phyloP scores from a whole-genome alignment of 495 filamentous ascomycete genomes.

The Halenospora varia region DNA sequence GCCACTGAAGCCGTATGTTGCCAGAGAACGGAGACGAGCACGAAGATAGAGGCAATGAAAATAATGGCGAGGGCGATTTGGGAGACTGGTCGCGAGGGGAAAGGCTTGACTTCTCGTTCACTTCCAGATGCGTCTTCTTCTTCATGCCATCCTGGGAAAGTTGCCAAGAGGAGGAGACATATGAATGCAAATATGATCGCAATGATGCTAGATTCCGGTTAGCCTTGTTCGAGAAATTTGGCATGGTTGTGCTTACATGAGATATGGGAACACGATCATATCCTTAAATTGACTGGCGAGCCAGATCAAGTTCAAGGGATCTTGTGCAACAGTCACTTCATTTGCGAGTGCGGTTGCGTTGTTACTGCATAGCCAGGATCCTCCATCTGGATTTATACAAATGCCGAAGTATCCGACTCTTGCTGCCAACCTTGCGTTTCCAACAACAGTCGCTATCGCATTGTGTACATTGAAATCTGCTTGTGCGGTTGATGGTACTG shows the following conservation, averaged over 20 bases:
- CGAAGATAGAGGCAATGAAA: constrained; percentile 74
- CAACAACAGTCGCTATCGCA: constrained; percentile 72
- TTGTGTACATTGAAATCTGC: constrained; percentile 77
- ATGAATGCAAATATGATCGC: constrained; percentile 79
- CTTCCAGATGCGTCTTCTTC: constrained; percentile 60
- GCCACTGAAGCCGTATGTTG: constrained; percentile 93
- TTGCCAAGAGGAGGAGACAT: constrained; percentile 69
- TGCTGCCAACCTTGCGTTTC: constrained; percentile 59
- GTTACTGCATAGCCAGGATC: constrained; percentile 69
- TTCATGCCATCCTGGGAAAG: constrained; percentile 80
- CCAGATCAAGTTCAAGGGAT: constrained; percentile 80
- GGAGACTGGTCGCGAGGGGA: constrained; percentile 68
- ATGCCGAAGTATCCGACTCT: constrained; percentile 71
- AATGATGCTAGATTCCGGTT: constrained; percentile 55
- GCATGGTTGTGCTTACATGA: constrained; percentile 48
- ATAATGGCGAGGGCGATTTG: constrained; percentile 75
- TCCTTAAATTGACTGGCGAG: constrained; percentile 75
- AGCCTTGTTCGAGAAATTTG: constrained; percentile 2
- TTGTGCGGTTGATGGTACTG: constrained; percentile 68
- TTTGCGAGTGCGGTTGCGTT: constrained; percentile 72
- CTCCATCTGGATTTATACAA: constrained; percentile 70
- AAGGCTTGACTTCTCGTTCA: constrained; percentile 73
- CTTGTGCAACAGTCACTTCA: constrained; percentile 63
- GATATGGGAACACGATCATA: constrained; percentile 76
- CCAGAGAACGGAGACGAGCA: constrained; percentile 71